A percentile compares a stretch with the other conserved stretches of the same genome.
Evolutionary conservation across 2,329 filamentous ascomycete species (phyloP).

Genomic region (Coniella vitis): DNA sequence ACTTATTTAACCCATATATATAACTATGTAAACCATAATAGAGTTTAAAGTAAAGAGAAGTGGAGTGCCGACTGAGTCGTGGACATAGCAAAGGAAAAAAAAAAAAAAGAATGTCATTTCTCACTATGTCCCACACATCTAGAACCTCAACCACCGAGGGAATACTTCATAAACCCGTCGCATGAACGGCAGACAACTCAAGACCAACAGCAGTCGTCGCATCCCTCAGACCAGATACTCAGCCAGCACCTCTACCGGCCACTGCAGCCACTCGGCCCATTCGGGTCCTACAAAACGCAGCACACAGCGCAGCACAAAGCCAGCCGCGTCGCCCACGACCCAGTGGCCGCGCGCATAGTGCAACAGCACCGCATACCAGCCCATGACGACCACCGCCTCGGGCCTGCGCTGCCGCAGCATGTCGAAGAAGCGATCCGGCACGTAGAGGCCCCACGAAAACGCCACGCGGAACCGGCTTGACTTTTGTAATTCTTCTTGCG

Average conservation of each 20-base stretch:
- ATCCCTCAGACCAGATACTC: neutral
- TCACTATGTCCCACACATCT: too few species aligned
- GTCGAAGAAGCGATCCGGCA: neutral
- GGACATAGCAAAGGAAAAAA: too few species aligned
- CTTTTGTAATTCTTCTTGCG: too few species aligned
- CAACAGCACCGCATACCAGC: slow-evolving; percentile 2
- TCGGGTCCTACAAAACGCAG: neutral
- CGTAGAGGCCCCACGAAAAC: neutral
- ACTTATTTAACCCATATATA: too few species aligned
- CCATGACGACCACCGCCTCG: slow-evolving; percentile 3
- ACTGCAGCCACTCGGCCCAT: neutral
- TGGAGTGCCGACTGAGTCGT: too few species aligned
- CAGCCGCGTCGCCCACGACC: neutral
- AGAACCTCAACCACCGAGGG: too few species aligned
- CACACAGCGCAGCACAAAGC: neutral
- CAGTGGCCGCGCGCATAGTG: neutral
- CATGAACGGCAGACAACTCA: too few species aligned
- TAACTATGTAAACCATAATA: too few species aligned
- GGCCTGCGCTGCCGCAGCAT: neutral
- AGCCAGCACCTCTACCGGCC: neutral
- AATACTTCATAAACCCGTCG: too few species aligned
- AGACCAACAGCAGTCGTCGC: too few species aligned
- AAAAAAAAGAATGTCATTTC: too few species aligned
- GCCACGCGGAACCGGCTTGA: neutral
- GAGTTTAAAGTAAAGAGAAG: too few species aligned